These are phyloP conservation scores for Aciculoconidium aculeatum DNA, from an alignment of 805 yeast genomes.

Conservation along the genomic window DNA sequence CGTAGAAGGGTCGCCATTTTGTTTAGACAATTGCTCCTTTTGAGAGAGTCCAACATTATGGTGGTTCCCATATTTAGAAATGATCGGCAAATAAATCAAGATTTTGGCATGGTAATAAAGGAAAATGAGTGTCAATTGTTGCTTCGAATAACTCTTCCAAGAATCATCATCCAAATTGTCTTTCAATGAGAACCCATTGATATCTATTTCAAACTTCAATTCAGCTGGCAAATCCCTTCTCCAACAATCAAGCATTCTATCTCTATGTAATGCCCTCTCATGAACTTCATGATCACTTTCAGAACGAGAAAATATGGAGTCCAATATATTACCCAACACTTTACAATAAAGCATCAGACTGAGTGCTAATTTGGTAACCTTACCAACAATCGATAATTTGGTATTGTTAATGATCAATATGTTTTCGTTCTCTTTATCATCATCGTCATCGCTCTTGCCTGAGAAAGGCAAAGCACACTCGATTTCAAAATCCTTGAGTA, in stretches of 20 bases:
- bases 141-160: conserved; percentile 31
- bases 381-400: conserved; percentile 60
- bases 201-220: conserved; percentile 59
- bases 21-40: conserved; percentile 33
- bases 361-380: conserved; percentile 58
- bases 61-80: conserved; percentile 37
- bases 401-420: conserved; percentile 55
- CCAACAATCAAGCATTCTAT: conserved; percentile 76
- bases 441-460: conserved; percentile 34
- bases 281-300: conserved; percentile 24
- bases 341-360: conserved; percentile 64
- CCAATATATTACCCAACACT: conserved; percentile 68
- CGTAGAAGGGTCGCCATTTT: conserved; percentile 24
- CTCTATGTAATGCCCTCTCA: conserved; percentile 31
- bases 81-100: conserved; percentile 35
- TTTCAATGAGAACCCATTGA: conserved; percentile 44
- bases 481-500: conserved; percentile 73
- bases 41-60: conserved; percentile 36
- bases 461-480: conserved; percentile 81
- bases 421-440: conserved; percentile 44
- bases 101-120: conserved; percentile 39
- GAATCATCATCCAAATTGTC: conserved; percentile 18
- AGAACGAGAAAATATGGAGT: conserved; percentile 61
- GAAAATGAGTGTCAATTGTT: conserved; percentile 48
- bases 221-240: conserved; percentile 58